A percentile compares a stretch with the other conserved stretches of the same genome.
Evolutionary conservation across 2,329 filamentous ascomycete species (phyloP).

Genomic region (Stemphylium vesicarium): DNA sequence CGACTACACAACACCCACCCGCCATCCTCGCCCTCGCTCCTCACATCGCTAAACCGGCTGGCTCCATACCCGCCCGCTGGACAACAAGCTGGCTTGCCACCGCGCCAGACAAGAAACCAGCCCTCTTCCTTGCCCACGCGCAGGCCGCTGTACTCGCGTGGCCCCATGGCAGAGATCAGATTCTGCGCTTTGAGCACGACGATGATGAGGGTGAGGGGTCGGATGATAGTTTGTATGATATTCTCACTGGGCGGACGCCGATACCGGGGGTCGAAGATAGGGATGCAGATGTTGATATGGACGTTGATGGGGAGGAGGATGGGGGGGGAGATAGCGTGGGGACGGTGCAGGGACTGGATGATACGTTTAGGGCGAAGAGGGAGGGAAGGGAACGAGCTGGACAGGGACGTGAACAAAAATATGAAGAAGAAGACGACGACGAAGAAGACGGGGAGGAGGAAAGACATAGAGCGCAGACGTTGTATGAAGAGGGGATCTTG

Average conservation of each 20-base stretch:
- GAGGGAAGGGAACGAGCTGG: neutral
- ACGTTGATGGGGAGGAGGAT: constrained; percentile 11
- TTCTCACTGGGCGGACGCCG: constrained; percentile 55
- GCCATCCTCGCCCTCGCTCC: constrained; percentile 31
- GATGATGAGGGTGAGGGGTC: constrained; percentile 45
- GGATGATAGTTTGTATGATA: constrained; percentile 57
- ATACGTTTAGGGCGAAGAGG: constrained; percentile 53
- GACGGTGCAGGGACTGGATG: constrained; percentile 44
- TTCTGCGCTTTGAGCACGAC: constrained; percentile 36
- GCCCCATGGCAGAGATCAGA: constrained; percentile 50
- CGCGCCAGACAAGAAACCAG: constrained; percentile 38
- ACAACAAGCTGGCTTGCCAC: constrained; percentile 38
- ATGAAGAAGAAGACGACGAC: neutral
- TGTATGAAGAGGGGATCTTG: constrained; percentile 18
- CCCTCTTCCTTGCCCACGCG: constrained; percentile 46
- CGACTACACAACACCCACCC: constrained; percentile 22
- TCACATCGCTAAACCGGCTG: constrained; percentile 33
- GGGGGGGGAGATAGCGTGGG: constrained; percentile 33
- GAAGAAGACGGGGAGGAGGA: neutral
- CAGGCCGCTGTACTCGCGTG: constrained; percentile 50
- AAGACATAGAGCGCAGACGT: neutral
- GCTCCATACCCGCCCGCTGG: constrained; percentile 28
- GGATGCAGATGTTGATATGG: constrained; percentile 8
- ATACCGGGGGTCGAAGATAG: constrained; percentile 38
- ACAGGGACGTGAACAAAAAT: neutral